phyloP scores from a whole-genome alignment of 1,139 yeast genomes.

The Yamadazyma siamensis region DNA sequence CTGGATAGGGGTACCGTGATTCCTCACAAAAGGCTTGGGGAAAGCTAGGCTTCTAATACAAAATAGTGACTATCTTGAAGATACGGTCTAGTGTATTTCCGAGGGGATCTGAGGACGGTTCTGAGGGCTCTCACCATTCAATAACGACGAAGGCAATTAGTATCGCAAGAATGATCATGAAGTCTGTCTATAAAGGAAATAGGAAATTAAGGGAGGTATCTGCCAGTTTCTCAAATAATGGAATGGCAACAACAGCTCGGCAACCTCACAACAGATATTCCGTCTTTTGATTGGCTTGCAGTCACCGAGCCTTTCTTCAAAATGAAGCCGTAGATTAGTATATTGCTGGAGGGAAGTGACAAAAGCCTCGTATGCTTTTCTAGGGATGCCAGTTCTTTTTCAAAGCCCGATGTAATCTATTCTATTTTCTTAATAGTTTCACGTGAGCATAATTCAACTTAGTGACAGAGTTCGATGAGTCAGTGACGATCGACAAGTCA shows the following conservation, averaged over 20 bases:
- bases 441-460: conserved; percentile 21
- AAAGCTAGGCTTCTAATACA: too few relatives aligned
- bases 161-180: too few relatives aligned
- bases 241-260: conserved; percentile 44
- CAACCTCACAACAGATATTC: conserved; percentile 41
- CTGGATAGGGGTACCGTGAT: too few relatives aligned
- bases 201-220: too few relatives aligned
- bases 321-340: conserved; percentile 37
- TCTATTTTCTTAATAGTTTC: conserved; percentile 34
- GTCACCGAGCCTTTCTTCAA: conserved; percentile 29
- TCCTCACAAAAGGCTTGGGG: too few relatives aligned
- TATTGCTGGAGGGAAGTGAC: conserved; percentile 37
- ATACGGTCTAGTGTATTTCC: too few relatives aligned
- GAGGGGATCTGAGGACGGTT: too few relatives aligned
- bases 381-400: conserved; percentile 29
- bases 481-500: conserved; percentile 27
- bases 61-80: too few relatives aligned
- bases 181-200: too few relatives aligned
- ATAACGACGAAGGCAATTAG: too few relatives aligned
- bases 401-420: conserved; percentile 36
- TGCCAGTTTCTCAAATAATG: conserved; percentile 28
- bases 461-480: conserved; percentile 19
- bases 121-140: too few relatives aligned
- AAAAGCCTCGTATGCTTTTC: conserved; percentile 28
- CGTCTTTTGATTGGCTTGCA: conserved; percentile 38